Percentiles rank a stretch among this genome's conserved stretches.
Evolutionary conservation across 768 basidiomycete species (phyloP).

Genomic region (Termitomyces sp.): DNA sequence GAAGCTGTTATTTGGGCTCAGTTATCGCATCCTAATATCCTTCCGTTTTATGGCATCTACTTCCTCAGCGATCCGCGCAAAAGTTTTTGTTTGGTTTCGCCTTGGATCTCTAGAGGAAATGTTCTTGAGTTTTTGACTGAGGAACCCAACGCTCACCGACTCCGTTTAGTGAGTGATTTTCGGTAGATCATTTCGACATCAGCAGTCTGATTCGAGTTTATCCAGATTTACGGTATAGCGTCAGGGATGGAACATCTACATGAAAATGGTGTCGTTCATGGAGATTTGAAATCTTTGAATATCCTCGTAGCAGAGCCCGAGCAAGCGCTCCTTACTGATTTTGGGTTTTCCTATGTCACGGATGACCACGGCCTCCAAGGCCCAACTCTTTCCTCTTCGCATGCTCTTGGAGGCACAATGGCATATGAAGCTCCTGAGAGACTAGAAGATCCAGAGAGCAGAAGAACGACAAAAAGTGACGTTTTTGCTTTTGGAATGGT

Average conservation of each 20-base stretch:
- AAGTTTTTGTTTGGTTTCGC: conserved; percentile 32
- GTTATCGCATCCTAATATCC: conserved; percentile 19
- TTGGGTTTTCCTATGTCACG: conserved; percentile 36
- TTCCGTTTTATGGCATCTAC: conserved; percentile 35
- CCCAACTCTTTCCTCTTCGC: conserved; percentile 3
- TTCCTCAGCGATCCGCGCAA: conserved; percentile 20
- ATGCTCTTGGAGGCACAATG: not conserved
- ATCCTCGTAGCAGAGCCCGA: conserved; percentile 39
- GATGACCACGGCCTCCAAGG: conserved; percentile 9
- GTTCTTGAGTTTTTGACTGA: conserved; percentile 22
- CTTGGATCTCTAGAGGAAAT: conserved; percentile 37
- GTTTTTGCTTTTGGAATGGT: conserved; percentile 1
- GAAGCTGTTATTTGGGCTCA: conserved; percentile 16
- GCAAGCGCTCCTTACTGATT: conserved; percentile 48
- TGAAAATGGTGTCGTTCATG: conserved; percentile 35
- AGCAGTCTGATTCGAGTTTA: conserved; percentile 5
- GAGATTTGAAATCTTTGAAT: conserved; percentile 46
- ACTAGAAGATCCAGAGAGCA: not conserved
- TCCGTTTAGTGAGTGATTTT: conserved; percentile 5
- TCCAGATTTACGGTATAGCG: conserved; percentile 29
- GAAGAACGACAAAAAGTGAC: not conserved
- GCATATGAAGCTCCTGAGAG: not conserved
- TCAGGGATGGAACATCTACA: conserved; percentile 33
- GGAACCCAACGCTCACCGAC: conserved; percentile 17
- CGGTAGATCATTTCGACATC: conserved; percentile 7